Conservation (phyloP, 805 yeast genomes). For the Kodamaea restingae region DNA sequence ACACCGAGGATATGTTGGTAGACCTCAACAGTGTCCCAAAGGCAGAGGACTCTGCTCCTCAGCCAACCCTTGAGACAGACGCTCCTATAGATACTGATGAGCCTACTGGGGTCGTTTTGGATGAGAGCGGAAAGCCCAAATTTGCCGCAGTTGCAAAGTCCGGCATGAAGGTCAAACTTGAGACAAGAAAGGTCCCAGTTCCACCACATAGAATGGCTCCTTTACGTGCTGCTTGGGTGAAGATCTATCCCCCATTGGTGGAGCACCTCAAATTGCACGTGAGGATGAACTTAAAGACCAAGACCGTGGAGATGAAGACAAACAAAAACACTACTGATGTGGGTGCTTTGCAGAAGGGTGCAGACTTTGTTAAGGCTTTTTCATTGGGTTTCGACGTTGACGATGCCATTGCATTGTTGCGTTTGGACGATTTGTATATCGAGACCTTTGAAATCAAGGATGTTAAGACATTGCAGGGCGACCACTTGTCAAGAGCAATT, state of each 20-base stretch:
- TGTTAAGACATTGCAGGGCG: constrained; percentile 92
- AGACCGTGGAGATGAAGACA: constrained; percentile 83
- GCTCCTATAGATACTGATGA: constrained; percentile 10
- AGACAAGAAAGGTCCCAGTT: constrained; percentile 83
- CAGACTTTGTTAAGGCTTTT: constrained; percentile 93
- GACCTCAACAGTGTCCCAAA: constrained; percentile 35
- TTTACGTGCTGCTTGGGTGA: constrained; percentile 83
- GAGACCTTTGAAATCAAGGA: constrained; percentile 97
- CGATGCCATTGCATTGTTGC: constrained; percentile 90
- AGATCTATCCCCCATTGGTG: constrained; percentile 92
- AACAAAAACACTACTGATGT: constrained; percentile 80
- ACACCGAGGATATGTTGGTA: constrained; percentile 50
- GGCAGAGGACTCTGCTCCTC: constrained; percentile 13
- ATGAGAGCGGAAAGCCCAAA: constrained; percentile 84
- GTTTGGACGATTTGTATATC: constrained; percentile 93
- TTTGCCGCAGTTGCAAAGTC: constrained; percentile 68
- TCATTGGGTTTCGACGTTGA: constrained; percentile 95
- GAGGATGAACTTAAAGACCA: constrained; percentile 87
- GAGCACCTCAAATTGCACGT: constrained; percentile 94
- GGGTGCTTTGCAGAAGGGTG: constrained; percentile 96
- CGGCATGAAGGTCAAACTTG: constrained; percentile 68
- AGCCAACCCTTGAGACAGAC: constrained; percentile 10
- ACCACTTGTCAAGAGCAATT: constrained; percentile 96
- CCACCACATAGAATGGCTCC: constrained; percentile 99
- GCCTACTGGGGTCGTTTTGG: constrained; percentile 52